phyloP scores from a whole-genome alignment of 257 asterid species.

The Rhazya stricta region DNA sequence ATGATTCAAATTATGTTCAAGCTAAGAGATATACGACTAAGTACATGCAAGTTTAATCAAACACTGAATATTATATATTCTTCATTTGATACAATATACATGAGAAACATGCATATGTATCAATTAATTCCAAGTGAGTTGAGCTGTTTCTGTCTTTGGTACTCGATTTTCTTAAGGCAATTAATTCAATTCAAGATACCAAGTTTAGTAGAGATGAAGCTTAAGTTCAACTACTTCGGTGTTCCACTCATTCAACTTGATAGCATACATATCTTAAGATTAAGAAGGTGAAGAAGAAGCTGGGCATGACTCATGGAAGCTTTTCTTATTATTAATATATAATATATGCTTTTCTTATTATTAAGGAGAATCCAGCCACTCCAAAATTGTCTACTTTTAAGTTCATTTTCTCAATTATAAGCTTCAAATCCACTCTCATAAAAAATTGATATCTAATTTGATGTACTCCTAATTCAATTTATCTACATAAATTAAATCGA shows the following conservation, averaged over 20 bases:
- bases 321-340: neutral
- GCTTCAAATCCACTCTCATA: neutral
- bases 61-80: no score
- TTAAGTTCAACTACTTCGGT: neutral
- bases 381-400: neutral
- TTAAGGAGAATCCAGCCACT: neutral
- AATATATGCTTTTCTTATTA: neutral
- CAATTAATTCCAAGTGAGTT: no score
- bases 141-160: neutral
- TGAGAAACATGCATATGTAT: no score
- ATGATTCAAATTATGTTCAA: neutral
- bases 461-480: neutral
- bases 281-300: no score
- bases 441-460: neutral
- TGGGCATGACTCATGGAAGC: neutral
- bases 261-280: no score
- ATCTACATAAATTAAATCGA: neutral
- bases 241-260: no score
- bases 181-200: neutral
- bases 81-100: no score
- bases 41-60: neutral
- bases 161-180: neutral
- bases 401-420: neutral
- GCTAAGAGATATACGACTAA: neutral
- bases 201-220: neutral